Evolutionary conservation across 768 basidiomycete species (phyloP).

Genomic region (Panaeolus cyanescens): DNA sequence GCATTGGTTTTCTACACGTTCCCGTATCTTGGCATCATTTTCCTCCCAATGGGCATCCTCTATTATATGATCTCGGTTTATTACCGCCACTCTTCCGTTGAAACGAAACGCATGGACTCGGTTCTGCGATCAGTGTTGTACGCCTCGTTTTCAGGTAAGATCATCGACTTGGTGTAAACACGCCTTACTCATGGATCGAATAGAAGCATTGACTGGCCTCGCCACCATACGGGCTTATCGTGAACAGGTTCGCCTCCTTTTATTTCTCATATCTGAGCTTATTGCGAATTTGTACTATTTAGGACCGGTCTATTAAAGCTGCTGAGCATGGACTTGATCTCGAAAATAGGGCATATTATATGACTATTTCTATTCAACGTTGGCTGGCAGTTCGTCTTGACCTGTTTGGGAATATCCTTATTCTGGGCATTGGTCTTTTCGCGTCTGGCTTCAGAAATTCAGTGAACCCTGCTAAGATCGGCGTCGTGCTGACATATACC

Average conservation of each 20-base stretch:
- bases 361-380: conserved; percentile 65
- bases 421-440: conserved; percentile 74
- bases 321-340: conserved; percentile 57
- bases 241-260: conserved; percentile 41
- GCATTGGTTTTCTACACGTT: conserved; percentile 68
- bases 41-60: conserved; percentile 50
- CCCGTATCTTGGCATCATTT: conserved; percentile 67
- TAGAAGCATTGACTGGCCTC: conserved; percentile 65
- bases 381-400: conserved; percentile 70
- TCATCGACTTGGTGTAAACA: background rate
- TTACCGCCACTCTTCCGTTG: conserved; percentile 63
- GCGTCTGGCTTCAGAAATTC: conserved; percentile 61
- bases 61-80: conserved; percentile 57
- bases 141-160: conserved; percentile 54
- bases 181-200: background rate
- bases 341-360: conserved; percentile 65
- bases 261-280: background rate
- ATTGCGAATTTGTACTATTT: background rate
- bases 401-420: conserved; percentile 62
- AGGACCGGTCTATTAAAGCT: conserved; percentile 50
- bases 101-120: conserved; percentile 69
- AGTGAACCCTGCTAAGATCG: conserved; percentile 61
- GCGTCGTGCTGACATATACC: conserved; percentile 63
- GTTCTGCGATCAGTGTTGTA: conserved; percentile 60
- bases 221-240: conserved; percentile 64